Percentiles rank a stretch among this genome's conserved stretches.
Conservation (phyloP, 805 yeast species). For the Wickerhamiella sergipiensis region DNA sequence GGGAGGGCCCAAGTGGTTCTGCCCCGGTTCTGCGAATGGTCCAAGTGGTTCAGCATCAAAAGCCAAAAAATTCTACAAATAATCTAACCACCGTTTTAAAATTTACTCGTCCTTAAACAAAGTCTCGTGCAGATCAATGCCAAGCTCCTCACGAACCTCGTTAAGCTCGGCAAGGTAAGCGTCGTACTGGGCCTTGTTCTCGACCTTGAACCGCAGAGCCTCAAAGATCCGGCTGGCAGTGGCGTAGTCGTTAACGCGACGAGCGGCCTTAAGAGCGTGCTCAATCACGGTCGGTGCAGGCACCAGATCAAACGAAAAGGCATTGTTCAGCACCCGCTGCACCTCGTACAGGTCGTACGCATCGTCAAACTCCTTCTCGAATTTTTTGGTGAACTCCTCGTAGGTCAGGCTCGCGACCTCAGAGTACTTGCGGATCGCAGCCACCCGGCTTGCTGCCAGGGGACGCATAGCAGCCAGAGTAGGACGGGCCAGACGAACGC, state of each 20-base stretch:
- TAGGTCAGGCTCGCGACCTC: slow-evolving; percentile 13
- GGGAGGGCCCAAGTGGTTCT: too few relatives aligned
- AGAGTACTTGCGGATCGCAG: slow-evolving; percentile 12
- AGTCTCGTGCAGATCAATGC: slow-evolving; percentile 86
- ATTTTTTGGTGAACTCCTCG: slow-evolving; percentile 35
- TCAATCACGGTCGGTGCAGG: slow-evolving; percentile 95
- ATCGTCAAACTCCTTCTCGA: slow-evolving; percentile 90
- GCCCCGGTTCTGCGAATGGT: too few relatives aligned
- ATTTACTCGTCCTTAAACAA: slow-evolving; percentile 32
- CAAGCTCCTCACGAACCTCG: slow-evolving; percentile 82
- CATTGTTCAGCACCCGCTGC: slow-evolving; percentile 91
- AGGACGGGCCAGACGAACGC: slow-evolving; percentile 10
- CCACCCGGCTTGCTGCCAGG: slow-evolving; percentile 3
- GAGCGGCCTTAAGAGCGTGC: slow-evolving; percentile 92
- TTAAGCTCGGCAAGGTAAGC: slow-evolving; percentile 93
- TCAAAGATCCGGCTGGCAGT: slow-evolving; percentile 98
- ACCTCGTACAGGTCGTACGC: slow-evolving; percentile 81
- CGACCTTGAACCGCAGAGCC: slow-evolving; percentile 89
- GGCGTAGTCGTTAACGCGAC: slow-evolving; percentile 98
- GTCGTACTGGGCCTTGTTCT: slow-evolving; percentile 81
- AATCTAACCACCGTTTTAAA: not conserved
- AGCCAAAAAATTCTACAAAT: not conserved
- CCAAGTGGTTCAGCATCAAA: not conserved
- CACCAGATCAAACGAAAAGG: slow-evolving; percentile 95
- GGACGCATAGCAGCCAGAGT: slow-evolving; percentile 8